Base-by-base conservation (phyloP, 129 eudicot species). In the Ambrosia trifida region DNA sequence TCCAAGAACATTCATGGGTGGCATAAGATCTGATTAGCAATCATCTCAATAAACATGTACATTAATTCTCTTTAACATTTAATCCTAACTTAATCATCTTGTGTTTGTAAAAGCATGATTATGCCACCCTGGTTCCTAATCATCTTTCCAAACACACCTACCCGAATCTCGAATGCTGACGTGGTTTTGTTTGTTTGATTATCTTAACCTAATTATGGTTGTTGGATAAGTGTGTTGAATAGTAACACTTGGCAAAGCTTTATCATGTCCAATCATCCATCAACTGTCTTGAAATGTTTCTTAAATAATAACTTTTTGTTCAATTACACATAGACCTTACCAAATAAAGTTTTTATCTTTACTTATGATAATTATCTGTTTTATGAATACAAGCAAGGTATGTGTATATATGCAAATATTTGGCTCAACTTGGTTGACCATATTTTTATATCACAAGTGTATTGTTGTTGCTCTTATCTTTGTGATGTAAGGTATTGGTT, bases 1-100 rank as follows among this genome's bases (percentile, higher is more conserved):
- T 76, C 98, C 98, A 35, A 86, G 87, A 83, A 91, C 98, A 36
- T 91, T 91, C 82, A 88, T 92, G 98, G 96, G 98, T 6, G 98
- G 98, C 59, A 85, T 92, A 59, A 81, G 78, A 76, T 70, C 89
- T 40, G 89, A 85, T 52, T 85, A 74, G 79, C 35, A 24, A 33
- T 52, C 73, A 14, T 52, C 17, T 11, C 35, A 28, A 12, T 68
- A 28, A 74, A 46, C 73, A 68, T 75, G 81, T 67, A 78, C 76
- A 75, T 67, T 70, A 60, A 64, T 24, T 35, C 65, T 28, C 68
- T 69, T 59, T 45, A 54, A 46, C 58, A 53, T n/a, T 32, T 14
- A 70, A 57, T 46, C 64, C 46, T 43, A 59, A 69, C 41, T 66
- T 14, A 78, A 54, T 72, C 73, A 78, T 49, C 49, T 18, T 81